phyloP scores from a whole-genome alignment of 2,329 filamentous ascomycete genomes.

The Colletotrichum ledebouriae region DNA sequence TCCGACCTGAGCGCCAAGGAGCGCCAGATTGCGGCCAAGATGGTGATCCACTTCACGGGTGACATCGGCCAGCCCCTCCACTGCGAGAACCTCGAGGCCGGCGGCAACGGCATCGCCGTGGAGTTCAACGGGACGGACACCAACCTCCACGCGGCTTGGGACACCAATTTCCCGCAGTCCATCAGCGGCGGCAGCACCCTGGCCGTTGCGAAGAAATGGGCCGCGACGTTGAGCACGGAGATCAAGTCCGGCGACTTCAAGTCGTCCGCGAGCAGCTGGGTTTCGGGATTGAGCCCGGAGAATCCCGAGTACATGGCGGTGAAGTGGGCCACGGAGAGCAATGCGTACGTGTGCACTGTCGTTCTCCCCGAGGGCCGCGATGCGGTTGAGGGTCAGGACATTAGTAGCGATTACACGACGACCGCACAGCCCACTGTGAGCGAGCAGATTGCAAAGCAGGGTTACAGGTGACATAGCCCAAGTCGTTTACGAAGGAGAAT shows the following conservation, averaged over 20 bases:
- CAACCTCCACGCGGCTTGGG: slow-evolving; percentile 74
- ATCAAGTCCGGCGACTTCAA: slow-evolving; percentile 56
- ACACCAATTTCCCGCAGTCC: slow-evolving; percentile 67
- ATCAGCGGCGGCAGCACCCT: slow-evolving; percentile 54
- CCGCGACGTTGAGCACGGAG: slow-evolving; percentile 50
- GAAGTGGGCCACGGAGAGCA: slow-evolving; percentile 58
- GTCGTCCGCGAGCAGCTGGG: slow-evolving; percentile 52
- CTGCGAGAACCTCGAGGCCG: slow-evolving; percentile 41
- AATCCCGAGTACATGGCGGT: slow-evolving; percentile 51
- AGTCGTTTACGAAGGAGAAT: too few species aligned
- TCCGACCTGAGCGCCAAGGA: slow-evolving; percentile 54
- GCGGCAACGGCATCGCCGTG: slow-evolving; percentile 59
- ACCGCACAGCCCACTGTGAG: slow-evolving; percentile 55
- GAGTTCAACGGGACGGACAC: slow-evolving; percentile 63
- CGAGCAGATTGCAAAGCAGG: slow-evolving; percentile 61
- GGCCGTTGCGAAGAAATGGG: slow-evolving; percentile 55
- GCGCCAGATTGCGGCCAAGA: slow-evolving; percentile 43
- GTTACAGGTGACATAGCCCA: slow-evolving; percentile 46
- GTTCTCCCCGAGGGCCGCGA: slow-evolving; percentile 55
- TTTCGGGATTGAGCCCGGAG: slow-evolving; percentile 51
- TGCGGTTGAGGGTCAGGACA: slow-evolving; percentile 56
- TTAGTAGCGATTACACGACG: slow-evolving; percentile 56
- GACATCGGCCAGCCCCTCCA: slow-evolving; percentile 44
- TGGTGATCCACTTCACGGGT: slow-evolving; percentile 43
- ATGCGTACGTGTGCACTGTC: slow-evolving; percentile 58